phyloP scores from a whole-genome alignment of 495 filamentous ascomycete genomes.

The Tetracladium setigerum region DNA sequence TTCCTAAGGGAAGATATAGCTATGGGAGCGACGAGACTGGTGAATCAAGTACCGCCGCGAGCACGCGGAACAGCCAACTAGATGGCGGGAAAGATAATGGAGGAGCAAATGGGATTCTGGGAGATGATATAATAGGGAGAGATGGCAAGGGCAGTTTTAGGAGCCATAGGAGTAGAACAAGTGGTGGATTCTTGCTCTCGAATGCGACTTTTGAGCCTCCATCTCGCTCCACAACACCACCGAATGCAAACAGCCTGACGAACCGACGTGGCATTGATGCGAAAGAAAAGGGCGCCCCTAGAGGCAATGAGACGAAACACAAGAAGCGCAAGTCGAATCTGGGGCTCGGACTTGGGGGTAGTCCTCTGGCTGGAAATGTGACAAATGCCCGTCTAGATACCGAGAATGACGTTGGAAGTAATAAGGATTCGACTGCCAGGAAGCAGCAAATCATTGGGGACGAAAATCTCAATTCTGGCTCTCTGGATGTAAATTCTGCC shows the following conservation, averaged over 20 bases:
- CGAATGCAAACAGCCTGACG: neutral
- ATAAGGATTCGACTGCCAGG: neutral
- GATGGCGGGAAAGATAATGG: neutral
- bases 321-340: slow-evolving; percentile 13
- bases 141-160: slow-evolving; percentile 17
- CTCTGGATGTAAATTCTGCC: slow-evolving; percentile 62
- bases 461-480: neutral
- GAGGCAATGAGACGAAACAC: slow-evolving; percentile 16
- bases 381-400: slow-evolving; percentile 4
- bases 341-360: slow-evolving; percentile 8
- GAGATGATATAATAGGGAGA: neutral
- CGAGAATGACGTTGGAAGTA: neutral
- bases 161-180: slow-evolving; percentile 18
- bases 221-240: neutral
- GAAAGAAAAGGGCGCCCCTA: slow-evolving; percentile 12
- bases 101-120: neutral
- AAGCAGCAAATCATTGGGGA: too few relatives aligned
- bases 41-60: slow-evolving; percentile 16
- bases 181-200: slow-evolving; percentile 23
- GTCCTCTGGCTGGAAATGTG: slow-evolving; percentile 12
- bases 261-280: slow-evolving; percentile 7
- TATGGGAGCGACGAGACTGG: slow-evolving; percentile 12
- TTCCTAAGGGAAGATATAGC: slow-evolving; percentile 8
- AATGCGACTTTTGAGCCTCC: slow-evolving; percentile 12
- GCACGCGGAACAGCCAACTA: slow-evolving; percentile 10